phyloP scores from a whole-genome alignment of 139 green algal species.

The Pleodorina starrii region DNA sequence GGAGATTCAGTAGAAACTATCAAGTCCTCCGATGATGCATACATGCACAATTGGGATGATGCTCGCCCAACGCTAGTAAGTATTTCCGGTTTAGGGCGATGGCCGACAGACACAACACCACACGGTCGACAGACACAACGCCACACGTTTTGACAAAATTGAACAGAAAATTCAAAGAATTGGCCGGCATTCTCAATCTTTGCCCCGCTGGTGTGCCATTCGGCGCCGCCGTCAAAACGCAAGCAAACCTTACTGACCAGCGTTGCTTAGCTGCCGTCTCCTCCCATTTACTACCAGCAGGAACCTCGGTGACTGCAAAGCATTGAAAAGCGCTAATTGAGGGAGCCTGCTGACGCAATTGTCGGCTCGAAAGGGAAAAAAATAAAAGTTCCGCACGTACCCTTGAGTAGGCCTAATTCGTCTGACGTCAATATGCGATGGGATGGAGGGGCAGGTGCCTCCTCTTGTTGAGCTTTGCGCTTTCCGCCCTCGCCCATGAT shows the following conservation, averaged over 20 bases:
- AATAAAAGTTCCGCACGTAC: neutral
- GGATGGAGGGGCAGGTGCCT: neutral
- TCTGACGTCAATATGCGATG: conserved; percentile 27
- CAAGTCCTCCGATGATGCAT: too few relatives aligned
- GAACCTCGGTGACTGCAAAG: conserved; percentile 23
- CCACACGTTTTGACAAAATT: too few relatives aligned
- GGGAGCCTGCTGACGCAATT: neutral
- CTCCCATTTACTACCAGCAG: conserved; percentile 35
- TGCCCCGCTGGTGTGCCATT: too few relatives aligned
- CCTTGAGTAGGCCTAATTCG: conserved; percentile 29
- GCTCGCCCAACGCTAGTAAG: too few relatives aligned
- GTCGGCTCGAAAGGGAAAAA: neutral
- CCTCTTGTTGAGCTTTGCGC: conserved; percentile 2
- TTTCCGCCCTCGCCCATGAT: conserved; percentile 11
- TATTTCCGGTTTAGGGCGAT: too few relatives aligned
- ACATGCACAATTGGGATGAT: too few relatives aligned
- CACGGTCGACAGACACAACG: too few relatives aligned
- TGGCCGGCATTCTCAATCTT: too few relatives aligned
- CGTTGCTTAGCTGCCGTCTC: conserved; percentile 18
- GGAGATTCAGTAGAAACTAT: too few relatives aligned
- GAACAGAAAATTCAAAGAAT: too few relatives aligned
- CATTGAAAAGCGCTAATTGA: neutral
- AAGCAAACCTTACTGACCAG: conserved; percentile 3
- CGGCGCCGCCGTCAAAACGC: neutral
- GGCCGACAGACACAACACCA: too few relatives aligned